These are phyloP conservation scores for Didymella lethalis DNA, from an alignment of 2,329 filamentous ascomycete genomes.

Conservation along the genomic window DNA sequence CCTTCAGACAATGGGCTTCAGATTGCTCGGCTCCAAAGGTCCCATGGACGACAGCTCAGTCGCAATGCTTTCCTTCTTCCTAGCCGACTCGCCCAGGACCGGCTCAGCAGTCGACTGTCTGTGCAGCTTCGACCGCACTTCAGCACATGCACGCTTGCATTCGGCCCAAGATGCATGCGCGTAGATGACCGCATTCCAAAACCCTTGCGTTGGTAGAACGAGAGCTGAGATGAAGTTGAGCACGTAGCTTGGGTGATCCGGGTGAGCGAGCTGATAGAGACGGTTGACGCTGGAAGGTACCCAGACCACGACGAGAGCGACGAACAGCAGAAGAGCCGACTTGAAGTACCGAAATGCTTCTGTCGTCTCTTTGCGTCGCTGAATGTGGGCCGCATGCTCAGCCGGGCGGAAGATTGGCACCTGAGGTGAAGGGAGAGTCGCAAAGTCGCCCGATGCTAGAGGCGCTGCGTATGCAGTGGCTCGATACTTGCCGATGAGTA, in stretches of 20 bases:
- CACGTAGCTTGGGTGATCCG: conserved; percentile 55
- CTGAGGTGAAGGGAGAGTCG: background rate
- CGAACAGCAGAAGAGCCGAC: conserved; percentile 75
- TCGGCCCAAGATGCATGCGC: conserved; percentile 50
- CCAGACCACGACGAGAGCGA: conserved; percentile 76
- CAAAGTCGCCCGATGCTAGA: conserved; percentile 4
- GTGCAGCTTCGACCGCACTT: conserved; percentile 17
- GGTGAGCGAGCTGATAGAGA: conserved; percentile 72
- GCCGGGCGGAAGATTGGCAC: background rate
- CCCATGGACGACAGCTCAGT: conserved; percentile 20
- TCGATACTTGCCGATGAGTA: conserved; percentile 14
- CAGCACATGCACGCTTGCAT: conserved; percentile 32
- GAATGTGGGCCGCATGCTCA: background rate
- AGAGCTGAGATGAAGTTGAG: conserved; percentile 76
- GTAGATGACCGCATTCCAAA: conserved; percentile 86
- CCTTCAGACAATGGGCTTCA: background rate
- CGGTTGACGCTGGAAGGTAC: conserved; percentile 71
- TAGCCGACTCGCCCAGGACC: conserved; percentile 18
- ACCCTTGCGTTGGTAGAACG: conserved; percentile 81
- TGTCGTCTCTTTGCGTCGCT: conserved; percentile 44
- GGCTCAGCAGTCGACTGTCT: conserved; percentile 3
- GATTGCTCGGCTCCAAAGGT: conserved; percentile 7
- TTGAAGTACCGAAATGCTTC: conserved; percentile 75
- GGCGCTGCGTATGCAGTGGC: conserved; percentile 25
- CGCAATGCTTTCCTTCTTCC: conserved; percentile 15